Percentiles rank a stretch among this genome's conserved stretches.
Conservation (phyloP, 345 rosid genomes). For the Eucalyptus shirleyi region DNA sequence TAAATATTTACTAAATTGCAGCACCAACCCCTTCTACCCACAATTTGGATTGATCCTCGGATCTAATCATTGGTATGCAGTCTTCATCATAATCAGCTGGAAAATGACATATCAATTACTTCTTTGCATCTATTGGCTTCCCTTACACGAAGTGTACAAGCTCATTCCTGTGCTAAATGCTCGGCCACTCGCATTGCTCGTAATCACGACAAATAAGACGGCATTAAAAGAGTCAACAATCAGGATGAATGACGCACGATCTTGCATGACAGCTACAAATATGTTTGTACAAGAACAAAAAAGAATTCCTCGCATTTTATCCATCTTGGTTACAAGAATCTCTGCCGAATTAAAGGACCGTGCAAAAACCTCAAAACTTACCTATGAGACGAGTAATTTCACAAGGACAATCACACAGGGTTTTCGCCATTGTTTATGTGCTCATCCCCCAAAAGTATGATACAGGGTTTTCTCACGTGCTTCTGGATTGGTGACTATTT, state of each 20-base stretch:
- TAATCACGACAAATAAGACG: neutral
- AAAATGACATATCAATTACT: neutral
- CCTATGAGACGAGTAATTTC: neutral
- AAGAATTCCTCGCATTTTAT: neutral
- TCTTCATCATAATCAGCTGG: neutral
- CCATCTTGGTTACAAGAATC: neutral
- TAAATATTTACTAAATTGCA: neutral
- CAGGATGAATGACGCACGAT: neutral
- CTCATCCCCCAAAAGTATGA: neutral
- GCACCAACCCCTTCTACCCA: neutral
- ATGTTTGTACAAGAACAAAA: neutral
- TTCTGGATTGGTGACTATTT: neutral
- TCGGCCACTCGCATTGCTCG: neutral
- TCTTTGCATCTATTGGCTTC: neutral
- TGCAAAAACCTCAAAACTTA: neutral
- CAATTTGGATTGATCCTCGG: neutral
- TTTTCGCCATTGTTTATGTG: neutral
- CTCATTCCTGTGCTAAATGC: neutral
- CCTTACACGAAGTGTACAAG: neutral
- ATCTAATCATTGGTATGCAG: neutral
- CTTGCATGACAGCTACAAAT: neutral
- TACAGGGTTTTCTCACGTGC: neutral
- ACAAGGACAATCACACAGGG: neutral
- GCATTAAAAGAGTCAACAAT: neutral
- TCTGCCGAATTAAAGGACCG: neutral